phyloP scores from a whole-genome alignment of 2,329 filamentous ascomycete genomes.

The Sporothrix globosa region DNA sequence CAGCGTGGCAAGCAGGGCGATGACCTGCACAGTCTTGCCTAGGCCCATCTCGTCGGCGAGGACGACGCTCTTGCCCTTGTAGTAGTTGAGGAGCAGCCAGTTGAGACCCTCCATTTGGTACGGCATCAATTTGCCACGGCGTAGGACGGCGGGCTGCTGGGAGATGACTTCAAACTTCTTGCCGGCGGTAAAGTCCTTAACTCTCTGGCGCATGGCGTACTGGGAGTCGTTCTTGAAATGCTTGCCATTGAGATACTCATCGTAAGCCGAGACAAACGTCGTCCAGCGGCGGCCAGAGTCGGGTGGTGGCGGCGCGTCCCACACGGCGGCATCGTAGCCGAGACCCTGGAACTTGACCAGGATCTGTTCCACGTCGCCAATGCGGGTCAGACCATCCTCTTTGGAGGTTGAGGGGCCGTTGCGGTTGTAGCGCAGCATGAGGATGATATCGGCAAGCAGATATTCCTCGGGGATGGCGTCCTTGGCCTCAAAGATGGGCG shows the following conservation, averaged over 20 bases:
- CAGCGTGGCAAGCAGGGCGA: slow-evolving; percentile 76
- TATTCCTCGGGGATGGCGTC: slow-evolving; percentile 89
- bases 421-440: slow-evolving; percentile 69
- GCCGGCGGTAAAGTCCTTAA: slow-evolving; percentile 65
- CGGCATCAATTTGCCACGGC: slow-evolving; percentile 77
- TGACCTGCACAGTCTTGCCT: slow-evolving; percentile 94
- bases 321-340: slow-evolving; percentile 85
- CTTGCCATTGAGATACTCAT: slow-evolving; percentile 79
- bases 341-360: slow-evolving; percentile 92
- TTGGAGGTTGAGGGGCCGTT: slow-evolving; percentile 46
- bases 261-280: slow-evolving; percentile 81
- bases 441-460: slow-evolving; percentile 83
- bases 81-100: slow-evolving; percentile 92
- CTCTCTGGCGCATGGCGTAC: slow-evolving; percentile 65
- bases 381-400: slow-evolving; percentile 67
- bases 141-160: slow-evolving; percentile 72
- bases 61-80: slow-evolving; percentile 79
- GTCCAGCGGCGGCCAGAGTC: slow-evolving; percentile 69
- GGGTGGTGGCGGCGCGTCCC: slow-evolving; percentile 76
- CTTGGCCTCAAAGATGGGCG: slow-evolving; percentile 69
- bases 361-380: slow-evolving; percentile 72
- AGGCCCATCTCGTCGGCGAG: slow-evolving; percentile 98
- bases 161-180: slow-evolving; percentile 70
- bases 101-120: slow-evolving; percentile 94
- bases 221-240: slow-evolving; percentile 65